phyloP scores from a whole-genome alignment of 306 rosid genomes.

The Malus asiatica region DNA sequence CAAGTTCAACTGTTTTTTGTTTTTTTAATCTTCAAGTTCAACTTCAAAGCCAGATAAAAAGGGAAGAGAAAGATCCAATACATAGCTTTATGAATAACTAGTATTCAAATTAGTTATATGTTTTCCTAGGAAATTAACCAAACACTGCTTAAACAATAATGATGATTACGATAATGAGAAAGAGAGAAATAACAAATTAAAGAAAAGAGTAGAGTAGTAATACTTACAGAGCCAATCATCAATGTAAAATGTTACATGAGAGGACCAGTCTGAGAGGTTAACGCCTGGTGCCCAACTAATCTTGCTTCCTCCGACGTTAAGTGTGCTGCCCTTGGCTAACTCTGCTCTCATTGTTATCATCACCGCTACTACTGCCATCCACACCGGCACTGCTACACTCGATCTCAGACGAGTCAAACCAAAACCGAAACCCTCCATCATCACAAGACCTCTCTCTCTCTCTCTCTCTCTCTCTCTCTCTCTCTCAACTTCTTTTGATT shows the following conservation, averaged over 20 bases:
- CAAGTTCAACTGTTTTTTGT: neutral
- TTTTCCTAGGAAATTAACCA: neutral
- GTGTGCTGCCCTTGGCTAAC: neutral
- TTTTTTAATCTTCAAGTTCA: too few species aligned
- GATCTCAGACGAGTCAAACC: neutral
- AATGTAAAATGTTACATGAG: conserved; percentile 1
- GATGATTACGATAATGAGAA: neutral
- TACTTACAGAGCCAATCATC: conserved; percentile 20
- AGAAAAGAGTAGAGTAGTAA: neutral
- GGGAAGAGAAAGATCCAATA: neutral
- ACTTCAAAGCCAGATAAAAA: neutral
- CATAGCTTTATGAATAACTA: neutral
- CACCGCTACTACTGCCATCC: too few species aligned
- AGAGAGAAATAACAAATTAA: too few species aligned
- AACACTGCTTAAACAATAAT: too few species aligned
- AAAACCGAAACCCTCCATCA: neutral
- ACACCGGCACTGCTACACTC: neutral
- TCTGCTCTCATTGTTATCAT: neutral
- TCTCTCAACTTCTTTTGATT: neutral
- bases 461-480: neutral
- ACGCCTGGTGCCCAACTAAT: conserved; percentile 11
- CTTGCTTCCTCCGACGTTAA: conserved; percentile 13
- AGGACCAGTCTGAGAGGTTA: conserved; percentile 19
- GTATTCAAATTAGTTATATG: too few species aligned
- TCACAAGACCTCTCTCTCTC: neutral